A percentile compares a stretch with the other conserved stretches of the same genome.
These are phyloP conservation scores for Collybia nuda DNA, from an alignment of 768 basidiomycete genomes.

Conservation along the genomic window DNA sequence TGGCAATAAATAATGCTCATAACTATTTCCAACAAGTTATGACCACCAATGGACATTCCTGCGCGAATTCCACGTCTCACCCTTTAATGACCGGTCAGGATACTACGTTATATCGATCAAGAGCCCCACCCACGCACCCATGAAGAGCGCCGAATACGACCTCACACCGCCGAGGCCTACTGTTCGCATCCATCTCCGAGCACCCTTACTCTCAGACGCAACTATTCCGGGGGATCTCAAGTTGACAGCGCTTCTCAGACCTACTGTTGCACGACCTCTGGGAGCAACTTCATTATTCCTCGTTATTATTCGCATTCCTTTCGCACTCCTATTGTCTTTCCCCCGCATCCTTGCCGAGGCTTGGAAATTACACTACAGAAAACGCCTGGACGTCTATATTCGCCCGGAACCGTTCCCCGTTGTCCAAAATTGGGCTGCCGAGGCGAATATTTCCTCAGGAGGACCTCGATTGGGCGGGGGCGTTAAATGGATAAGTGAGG, in stretches of 20 bases:
- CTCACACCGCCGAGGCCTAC: slow-evolving; percentile 26
- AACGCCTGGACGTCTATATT: slow-evolving; percentile 53
- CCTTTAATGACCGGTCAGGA: slow-evolving; percentile 71
- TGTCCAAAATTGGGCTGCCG: slow-evolving; percentile 26
- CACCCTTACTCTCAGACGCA: slow-evolving; percentile 14
- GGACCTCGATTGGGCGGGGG: slow-evolving; percentile 23
- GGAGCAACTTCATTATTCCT: slow-evolving; percentile 34
- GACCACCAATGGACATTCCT: slow-evolving; percentile 66
- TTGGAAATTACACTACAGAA: slow-evolving; percentile 57
- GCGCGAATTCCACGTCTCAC: slow-evolving; percentile 73
- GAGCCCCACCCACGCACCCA: slow-evolving; percentile 40
- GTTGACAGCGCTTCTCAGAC: slow-evolving; percentile 49
- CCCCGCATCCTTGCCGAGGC: slow-evolving; percentile 66
- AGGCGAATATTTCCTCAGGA: not conserved
- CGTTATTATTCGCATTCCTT: slow-evolving; percentile 42
- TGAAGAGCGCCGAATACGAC: slow-evolving; percentile 13
- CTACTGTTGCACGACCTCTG: slow-evolving; percentile 35
- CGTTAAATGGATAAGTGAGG: slow-evolving; percentile 32
- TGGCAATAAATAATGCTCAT: not conserved
- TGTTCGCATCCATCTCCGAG: slow-evolving; percentile 42
- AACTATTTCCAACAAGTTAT: slow-evolving; percentile 32
- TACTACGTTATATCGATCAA: slow-evolving; percentile 60
- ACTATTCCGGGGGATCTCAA: slow-evolving; percentile 38
- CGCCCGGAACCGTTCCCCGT: slow-evolving; percentile 55
- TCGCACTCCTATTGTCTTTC: slow-evolving; percentile 53